phyloP scores from a whole-genome alignment of 1,139 yeast species.

The Scheffersomyces cryptocercus region DNA sequence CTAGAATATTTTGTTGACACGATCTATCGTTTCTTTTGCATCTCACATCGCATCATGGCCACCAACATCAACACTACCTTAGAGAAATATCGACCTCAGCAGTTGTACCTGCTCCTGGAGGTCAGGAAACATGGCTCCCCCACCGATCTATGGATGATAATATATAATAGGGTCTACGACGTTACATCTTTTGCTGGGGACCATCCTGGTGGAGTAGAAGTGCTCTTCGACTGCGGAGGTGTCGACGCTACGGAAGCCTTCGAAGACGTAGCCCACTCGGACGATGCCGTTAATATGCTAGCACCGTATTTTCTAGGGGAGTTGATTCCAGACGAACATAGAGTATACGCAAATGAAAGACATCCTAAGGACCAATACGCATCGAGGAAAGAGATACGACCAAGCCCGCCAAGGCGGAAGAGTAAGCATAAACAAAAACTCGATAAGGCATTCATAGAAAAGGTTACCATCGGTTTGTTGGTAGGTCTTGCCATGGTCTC shows the following conservation, averaged over 20 bases:
- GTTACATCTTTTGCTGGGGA: slow-evolving; percentile 47
- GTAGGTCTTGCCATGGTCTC: slow-evolving; percentile 26
- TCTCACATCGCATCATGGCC: too few species aligned
- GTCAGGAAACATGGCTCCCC: slow-evolving; percentile 47
- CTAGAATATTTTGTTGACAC: too few species aligned
- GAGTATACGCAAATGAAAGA: slow-evolving; percentile 9
- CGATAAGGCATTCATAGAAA: slow-evolving; percentile 14
- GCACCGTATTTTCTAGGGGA: slow-evolving; percentile 40
- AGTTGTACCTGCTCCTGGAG: slow-evolving; percentile 27
- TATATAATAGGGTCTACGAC: slow-evolving; percentile 64
- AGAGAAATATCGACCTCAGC: slow-evolving; percentile 1
- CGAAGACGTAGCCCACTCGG: slow-evolving; percentile 53
- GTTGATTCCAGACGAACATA: slow-evolving; percentile 21
- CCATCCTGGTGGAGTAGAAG: slow-evolving; percentile 76
- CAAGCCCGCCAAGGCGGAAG: slow-evolving; percentile 1
- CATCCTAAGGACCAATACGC: slow-evolving; percentile 5
- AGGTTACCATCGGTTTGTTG: slow-evolving; percentile 20
- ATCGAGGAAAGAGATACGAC: slow-evolving; percentile 1
- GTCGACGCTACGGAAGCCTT: slow-evolving; percentile 69
- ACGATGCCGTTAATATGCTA: slow-evolving; percentile 43
- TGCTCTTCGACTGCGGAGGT: slow-evolving; percentile 68
- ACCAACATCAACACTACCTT: too few species aligned
- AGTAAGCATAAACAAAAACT: slow-evolving; percentile 5
- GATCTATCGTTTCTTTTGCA: too few species aligned
- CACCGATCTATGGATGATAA: slow-evolving; percentile 65